phyloP scores from a whole-genome alignment of 257 asterid species.

The Solanum dulcamara region DNA sequence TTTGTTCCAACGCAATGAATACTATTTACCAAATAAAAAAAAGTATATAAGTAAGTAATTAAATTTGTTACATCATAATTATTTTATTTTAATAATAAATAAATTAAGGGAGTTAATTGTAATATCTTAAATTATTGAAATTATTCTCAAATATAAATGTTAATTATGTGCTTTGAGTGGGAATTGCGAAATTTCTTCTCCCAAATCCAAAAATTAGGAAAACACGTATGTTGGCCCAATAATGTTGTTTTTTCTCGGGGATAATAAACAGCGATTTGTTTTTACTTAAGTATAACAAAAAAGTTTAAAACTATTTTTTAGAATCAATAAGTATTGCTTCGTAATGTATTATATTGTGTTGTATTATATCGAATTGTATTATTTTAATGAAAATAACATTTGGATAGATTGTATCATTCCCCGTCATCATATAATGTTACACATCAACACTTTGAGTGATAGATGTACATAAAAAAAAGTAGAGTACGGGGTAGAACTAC shows the following conservation, averaged over 20 bases:
- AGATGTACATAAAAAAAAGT: too few species aligned
- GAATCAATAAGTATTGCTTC: not conserved
- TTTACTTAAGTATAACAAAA: not conserved
- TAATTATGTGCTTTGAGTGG: not conserved
- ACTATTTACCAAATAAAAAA: not conserved
- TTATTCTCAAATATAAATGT: not conserved
- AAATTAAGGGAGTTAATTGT: not conserved
- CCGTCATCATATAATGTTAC: rapidly evolving
- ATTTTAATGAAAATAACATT: too few species aligned
- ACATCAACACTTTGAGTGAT: not conserved
- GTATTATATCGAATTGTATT: too few species aligned
- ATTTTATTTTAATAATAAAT: not conserved
- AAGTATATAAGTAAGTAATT: not conserved
- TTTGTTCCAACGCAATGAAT: not conserved
- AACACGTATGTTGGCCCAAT: not conserved
- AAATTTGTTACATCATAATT: not conserved
- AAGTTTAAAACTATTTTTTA: not conserved
- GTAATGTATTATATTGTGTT: too few species aligned
- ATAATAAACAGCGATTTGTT: not conserved
- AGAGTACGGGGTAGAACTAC: not conserved
- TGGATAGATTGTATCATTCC: too few species aligned
- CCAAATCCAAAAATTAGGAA: not conserved
- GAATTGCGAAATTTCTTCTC: not conserved
- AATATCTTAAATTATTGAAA: not conserved
- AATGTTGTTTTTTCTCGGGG: not conserved